Evolutionary conservation across 139 green algal genomes (phyloP).

Genomic region (Chlorella sp.): DNA sequence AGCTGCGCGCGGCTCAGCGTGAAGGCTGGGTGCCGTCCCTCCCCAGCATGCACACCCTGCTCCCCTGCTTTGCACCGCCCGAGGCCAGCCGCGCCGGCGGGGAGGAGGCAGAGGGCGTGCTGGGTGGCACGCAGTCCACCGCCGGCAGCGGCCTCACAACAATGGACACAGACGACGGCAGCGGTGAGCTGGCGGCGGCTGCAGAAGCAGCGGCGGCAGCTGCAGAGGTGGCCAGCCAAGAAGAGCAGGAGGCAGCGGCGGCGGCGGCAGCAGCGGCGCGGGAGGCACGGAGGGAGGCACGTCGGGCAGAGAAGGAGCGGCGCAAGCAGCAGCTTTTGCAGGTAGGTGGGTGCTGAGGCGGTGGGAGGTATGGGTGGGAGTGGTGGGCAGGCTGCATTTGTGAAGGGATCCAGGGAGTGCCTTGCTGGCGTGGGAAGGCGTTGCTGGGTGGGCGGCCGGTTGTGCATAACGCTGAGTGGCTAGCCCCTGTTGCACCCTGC

Average conservation of each 20-base stretch:
- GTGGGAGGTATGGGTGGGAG: no score
- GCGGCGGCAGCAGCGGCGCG: neutral
- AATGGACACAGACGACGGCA: conserved; percentile 25
- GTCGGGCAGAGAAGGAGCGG: conserved; percentile 14
- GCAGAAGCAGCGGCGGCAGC: neutral
- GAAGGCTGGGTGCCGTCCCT: conserved; percentile 23
- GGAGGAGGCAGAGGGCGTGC: conserved; percentile 2
- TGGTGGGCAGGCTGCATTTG: no score
- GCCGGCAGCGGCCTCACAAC: conserved; percentile 17
- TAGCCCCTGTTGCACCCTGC: no score
- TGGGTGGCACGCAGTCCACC: conserved; percentile 2
- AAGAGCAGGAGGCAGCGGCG: conserved; percentile 19
- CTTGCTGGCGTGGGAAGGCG: neutral
- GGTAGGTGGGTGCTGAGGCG: neutral
- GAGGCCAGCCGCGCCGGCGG: neutral
- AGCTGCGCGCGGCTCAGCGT: conserved; percentile 23
- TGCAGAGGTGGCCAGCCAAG: conserved; percentile 18
- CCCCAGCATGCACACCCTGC: conserved; percentile 1
- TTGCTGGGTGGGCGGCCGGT: neutral
- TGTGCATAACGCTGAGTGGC: neutral
- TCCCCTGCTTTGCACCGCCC: conserved; percentile 26
- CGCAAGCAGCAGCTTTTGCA: conserved; percentile 29
- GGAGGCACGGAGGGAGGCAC: neutral
- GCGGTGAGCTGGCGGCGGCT: conserved; percentile 11
- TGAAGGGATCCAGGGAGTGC: neutral